phyloP scores from a whole-genome alignment of 2,329 filamentous ascomycete genomes.

The Pseudohalonectria lignicola region DNA sequence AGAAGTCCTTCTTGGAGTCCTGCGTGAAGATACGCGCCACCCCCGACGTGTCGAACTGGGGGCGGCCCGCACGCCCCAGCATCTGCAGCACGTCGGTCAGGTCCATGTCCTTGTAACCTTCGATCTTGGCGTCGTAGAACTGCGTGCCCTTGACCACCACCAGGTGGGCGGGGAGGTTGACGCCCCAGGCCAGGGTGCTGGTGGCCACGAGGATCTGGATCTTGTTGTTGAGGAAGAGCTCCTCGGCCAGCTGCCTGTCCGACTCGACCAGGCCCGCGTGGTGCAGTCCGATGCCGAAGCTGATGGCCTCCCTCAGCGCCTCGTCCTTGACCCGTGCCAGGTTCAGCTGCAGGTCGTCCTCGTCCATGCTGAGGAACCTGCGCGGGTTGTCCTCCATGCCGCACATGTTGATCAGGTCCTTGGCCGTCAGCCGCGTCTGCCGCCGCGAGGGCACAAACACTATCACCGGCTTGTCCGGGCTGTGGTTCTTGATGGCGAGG shows the following conservation, averaged over 20 bases:
- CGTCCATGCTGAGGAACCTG: slow-evolving; percentile 85
- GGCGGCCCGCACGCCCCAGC: slow-evolving; percentile 88
- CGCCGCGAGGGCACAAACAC: slow-evolving; percentile 94
- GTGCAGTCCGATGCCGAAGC: slow-evolving; percentile 93
- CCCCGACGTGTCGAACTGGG: slow-evolving; percentile 91
- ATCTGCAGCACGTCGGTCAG: slow-evolving; percentile 96
- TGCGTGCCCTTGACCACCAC: slow-evolving; percentile 98
- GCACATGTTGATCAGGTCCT: slow-evolving; percentile 93
- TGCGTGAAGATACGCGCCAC: slow-evolving; percentile 97
- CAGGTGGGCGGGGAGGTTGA: slow-evolving; percentile 91
- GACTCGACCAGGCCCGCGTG: slow-evolving; percentile 95
- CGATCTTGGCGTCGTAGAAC: slow-evolving; percentile 94
- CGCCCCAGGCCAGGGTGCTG: slow-evolving; percentile 94
- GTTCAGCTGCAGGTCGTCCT: slow-evolving; percentile 84
- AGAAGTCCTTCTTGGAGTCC: slow-evolving; percentile 96
- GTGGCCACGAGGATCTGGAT: slow-evolving; percentile 95
- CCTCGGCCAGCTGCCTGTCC: slow-evolving; percentile 82
- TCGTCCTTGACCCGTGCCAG: slow-evolving; percentile 89
- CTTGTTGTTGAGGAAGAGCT: slow-evolving; percentile 94
- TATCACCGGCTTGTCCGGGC: slow-evolving; percentile 92
- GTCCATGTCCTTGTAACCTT: slow-evolving; percentile 98
- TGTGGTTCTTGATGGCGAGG: slow-evolving; percentile 91
- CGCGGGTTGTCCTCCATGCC: slow-evolving; percentile 98
- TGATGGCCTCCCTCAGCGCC: slow-evolving; percentile 83
- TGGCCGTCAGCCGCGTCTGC: slow-evolving; percentile 89